These are phyloP conservation scores for Grosmannia huntii DNA, from an alignment of 2,329 filamentous ascomycete genomes.

Conservation along the genomic window DNA sequence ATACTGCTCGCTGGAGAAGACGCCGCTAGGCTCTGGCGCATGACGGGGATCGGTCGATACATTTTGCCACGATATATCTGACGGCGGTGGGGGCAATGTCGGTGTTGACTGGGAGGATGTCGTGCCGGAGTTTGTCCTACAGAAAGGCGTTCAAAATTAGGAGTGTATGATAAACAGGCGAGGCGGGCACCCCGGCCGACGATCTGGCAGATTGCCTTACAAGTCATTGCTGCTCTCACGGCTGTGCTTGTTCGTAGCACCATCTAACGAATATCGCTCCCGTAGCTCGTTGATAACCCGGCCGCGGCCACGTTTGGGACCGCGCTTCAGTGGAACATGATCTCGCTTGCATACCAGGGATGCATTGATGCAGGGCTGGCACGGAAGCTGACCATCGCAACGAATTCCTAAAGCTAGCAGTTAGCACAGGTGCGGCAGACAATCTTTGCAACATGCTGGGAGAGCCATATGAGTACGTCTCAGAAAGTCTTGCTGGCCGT, in stretches of 20 bases:
- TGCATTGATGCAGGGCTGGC: conserved; percentile 47
- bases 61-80: conserved; percentile 18
- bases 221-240: conserved; percentile 24
- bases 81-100: conserved; percentile 8
- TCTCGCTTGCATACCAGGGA: conserved; percentile 51
- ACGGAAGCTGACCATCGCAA: conserved; percentile 35
- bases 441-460: neutral
- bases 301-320: conserved; percentile 48
- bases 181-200: neutral
- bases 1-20: conserved; percentile 29
- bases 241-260: conserved; percentile 22
- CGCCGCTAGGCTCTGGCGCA: conserved; percentile 23
- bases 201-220: neutral
- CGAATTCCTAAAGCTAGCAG: conserved; percentile 24
- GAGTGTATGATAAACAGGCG: neutral
- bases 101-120: conserved; percentile 15
- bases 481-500: neutral
- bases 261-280: conserved; percentile 23
- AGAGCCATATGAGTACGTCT: neutral
- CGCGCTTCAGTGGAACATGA: conserved; percentile 50
- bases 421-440: neutral
- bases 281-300: conserved; percentile 51
- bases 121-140: conserved; percentile 5
- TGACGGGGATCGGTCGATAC: conserved; percentile 18
- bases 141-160: neutral